Evolutionary conservation across 1,284 basidiomycete genomes (phyloP).

Genomic region (Ustilago curta): DNA sequence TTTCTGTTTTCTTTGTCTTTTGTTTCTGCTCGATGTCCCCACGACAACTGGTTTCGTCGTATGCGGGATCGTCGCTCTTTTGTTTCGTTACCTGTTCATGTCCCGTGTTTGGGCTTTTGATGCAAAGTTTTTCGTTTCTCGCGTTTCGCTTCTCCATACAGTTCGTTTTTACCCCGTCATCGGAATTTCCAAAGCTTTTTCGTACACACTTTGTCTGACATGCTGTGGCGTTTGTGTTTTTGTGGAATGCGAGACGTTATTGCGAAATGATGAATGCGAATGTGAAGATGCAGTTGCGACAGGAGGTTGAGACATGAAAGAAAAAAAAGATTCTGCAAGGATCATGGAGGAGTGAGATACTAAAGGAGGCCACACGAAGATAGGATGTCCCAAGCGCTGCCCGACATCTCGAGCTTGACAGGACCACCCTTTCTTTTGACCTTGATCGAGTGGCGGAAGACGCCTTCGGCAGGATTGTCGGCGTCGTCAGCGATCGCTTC

Average conservation of each 20-base stretch:
- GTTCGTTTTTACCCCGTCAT: conserved; percentile 13
- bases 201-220: not conserved
- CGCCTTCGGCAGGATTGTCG: conserved; percentile 17
- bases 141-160: conserved; percentile 6
- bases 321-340: not conserved
- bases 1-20: conserved; percentile 8
- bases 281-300: conserved; percentile 6
- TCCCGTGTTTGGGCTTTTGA: not conserved
- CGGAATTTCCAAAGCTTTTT: conserved; percentile 13
- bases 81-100: conserved; percentile 2
- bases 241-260: not conserved
- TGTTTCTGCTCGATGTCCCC: conserved; percentile 26
- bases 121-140: not conserved
- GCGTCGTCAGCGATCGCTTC: conserved; percentile 44
- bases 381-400: conserved; percentile 43
- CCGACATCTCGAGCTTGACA: conserved; percentile 39
- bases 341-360: not conserved
- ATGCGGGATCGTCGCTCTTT: conserved; percentile 30
- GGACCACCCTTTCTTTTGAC: conserved; percentile 39
- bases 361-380: conserved; percentile 40
- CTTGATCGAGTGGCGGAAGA: conserved; percentile 47
- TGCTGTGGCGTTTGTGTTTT: not conserved
- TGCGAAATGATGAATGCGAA: conserved; percentile 11
- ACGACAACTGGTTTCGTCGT: conserved; percentile 39
- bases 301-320: not conserved